These are phyloP conservation scores for Russula sp. DNA, from an alignment of 768 basidiomycete genomes.

Conservation along the genomic window DNA sequence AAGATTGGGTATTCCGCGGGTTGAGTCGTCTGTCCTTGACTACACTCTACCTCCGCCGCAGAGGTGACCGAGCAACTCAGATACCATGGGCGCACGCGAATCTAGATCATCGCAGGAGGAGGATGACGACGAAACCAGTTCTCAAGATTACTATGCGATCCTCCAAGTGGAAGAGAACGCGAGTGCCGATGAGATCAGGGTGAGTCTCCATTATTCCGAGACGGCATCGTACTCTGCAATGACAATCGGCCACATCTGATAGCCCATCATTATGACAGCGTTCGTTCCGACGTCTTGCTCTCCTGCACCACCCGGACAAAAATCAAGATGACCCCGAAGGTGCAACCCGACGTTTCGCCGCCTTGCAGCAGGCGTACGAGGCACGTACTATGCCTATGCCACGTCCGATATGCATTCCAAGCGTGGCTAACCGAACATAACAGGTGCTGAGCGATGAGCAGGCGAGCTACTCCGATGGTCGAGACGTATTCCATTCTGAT, in stretches of 20 bases:
- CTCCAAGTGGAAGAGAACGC: constrained; percentile 79
- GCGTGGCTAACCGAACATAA: not conserved
- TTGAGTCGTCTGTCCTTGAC: not conserved
- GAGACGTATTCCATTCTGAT: not conserved
- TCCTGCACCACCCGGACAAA: constrained; percentile 85
- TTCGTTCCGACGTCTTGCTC: constrained; percentile 78
- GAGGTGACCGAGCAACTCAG: constrained; percentile 7
- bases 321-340: constrained; percentile 79
- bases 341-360: constrained; percentile 81
- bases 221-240: constrained; percentile 1
- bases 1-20: not conserved
- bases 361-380: constrained; percentile 94
- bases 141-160: constrained; percentile 74
- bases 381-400: constrained; percentile 37
- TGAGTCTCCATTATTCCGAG: constrained; percentile 26
- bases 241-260: constrained; percentile 8
- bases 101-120: constrained; percentile 42
- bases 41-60: not conserved
- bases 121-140: constrained; percentile 27
- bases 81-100: constrained; percentile 62
- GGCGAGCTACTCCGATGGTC: constrained; percentile 41
- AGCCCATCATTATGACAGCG: constrained; percentile 39
- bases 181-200: constrained; percentile 86
- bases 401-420: not conserved
- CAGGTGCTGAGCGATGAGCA: constrained; percentile 93